These are phyloP conservation scores for Thielaviopsis ethacetica DNA, from an alignment of 2,329 filamentous ascomycete genomes.

Conservation along the genomic window DNA sequence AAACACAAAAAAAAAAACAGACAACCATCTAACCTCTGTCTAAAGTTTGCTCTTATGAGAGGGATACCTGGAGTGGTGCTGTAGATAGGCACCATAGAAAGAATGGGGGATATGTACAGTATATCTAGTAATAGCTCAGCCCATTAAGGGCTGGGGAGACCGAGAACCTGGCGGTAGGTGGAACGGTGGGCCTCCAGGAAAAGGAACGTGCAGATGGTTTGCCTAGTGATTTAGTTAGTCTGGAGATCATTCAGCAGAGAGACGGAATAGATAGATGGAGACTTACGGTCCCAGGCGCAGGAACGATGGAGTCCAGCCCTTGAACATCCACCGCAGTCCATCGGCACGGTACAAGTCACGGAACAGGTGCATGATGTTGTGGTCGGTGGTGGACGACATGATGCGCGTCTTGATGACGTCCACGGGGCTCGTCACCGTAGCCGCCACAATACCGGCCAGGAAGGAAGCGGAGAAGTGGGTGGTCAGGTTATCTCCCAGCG, in stretches of 20 bases:
- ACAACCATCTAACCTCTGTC: not conserved
- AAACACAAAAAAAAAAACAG: not conserved
- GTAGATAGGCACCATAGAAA: not conserved
- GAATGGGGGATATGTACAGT: slow-evolving; percentile 6
- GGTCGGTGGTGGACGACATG: slow-evolving; percentile 48
- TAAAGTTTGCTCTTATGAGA: no score
- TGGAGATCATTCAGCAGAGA: not conserved
- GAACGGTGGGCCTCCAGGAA: slow-evolving; percentile 80
- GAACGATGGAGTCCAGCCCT: slow-evolving; percentile 73
- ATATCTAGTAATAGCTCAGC: slow-evolving; percentile 10
- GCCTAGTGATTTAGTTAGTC: slow-evolving; percentile 24
- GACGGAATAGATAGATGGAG: not conserved
- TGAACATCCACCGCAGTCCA: slow-evolving; percentile 71
- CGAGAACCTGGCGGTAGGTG: slow-evolving; percentile 44
- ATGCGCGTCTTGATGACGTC: slow-evolving; percentile 82
- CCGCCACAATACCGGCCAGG: slow-evolving; percentile 66
- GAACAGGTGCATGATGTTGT: slow-evolving; percentile 42
- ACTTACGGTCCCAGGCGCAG: slow-evolving; percentile 46
- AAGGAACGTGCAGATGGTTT: slow-evolving; percentile 76
- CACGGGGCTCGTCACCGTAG: slow-evolving; percentile 69
- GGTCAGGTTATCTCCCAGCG: slow-evolving; percentile 50
- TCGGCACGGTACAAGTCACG: slow-evolving; percentile 52
- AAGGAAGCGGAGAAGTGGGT: slow-evolving; percentile 69
- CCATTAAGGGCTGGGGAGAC: slow-evolving; percentile 19
- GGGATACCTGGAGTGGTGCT: no score